Conservation (phyloP, 768 basidiomycete genomes). For the Boletus pseudo-olivaceus region DNA sequence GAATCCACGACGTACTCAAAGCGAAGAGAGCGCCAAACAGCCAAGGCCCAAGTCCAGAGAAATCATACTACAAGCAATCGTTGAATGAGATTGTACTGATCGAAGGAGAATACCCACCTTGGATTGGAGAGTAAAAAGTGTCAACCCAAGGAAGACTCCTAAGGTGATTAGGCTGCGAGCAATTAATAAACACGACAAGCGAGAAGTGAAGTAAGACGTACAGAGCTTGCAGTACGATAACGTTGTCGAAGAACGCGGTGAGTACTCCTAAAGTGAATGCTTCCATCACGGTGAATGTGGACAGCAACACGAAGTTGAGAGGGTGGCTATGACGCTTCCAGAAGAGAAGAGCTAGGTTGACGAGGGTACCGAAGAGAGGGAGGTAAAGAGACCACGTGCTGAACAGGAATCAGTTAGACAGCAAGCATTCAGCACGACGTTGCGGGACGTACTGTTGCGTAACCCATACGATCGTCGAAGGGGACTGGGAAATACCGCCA, state of each 20-base stretch:
- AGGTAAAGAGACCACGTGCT: conserved; percentile 81
- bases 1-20: conserved; percentile 46
- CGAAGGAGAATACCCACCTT: conserved; percentile 50
- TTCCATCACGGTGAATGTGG: conserved; percentile 88
- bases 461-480: conserved; percentile 64
- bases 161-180: conserved; percentile 71
- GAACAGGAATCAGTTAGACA: conserved; percentile 2
- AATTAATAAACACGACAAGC: conserved; percentile 7
- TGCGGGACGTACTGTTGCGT: conserved; percentile 52
- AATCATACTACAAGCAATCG: conserved; percentile 68
- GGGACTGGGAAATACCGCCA: conserved; percentile 63
- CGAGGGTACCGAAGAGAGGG: conserved; percentile 72
- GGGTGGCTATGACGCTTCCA: conserved; percentile 94
- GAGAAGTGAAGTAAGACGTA: conserved; percentile 34
- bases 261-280: conserved; percentile 87
- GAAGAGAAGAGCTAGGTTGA: conserved; percentile 77
- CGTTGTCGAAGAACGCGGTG: conserved; percentile 68
- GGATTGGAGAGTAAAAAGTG: conserved; percentile 91
- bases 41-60: conserved; percentile 88
- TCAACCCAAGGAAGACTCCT: conserved; percentile 91
- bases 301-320: conserved; percentile 78
- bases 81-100: not conserved
- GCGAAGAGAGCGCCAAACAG: conserved; percentile 83
- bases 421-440: not conserved
- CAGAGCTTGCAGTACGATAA: conserved; percentile 83